A percentile compares a stretch with the other conserved stretches of the same genome.
Evolutionary conservation across 2,329 filamentous ascomycete genomes (phyloP).

Genomic region (Cladophialophora immunda): DNA sequence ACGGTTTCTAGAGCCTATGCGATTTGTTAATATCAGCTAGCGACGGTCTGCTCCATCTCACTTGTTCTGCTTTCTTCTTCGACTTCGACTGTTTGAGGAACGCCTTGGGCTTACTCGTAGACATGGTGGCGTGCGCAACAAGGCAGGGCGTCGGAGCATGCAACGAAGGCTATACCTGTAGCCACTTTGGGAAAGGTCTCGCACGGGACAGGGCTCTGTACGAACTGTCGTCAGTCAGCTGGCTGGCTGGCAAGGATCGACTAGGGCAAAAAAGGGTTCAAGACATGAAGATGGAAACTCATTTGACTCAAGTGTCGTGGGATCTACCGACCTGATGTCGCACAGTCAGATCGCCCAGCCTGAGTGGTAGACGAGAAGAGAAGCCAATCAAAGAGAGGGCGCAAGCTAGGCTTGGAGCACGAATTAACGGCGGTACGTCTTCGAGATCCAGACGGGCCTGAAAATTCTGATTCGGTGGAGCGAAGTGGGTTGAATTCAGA

Average conservation of each 20-base stretch:
- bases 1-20: slow-evolving; percentile 65
- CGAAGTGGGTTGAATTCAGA: neutral
- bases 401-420: neutral
- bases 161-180: neutral
- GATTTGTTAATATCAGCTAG: slow-evolving; percentile 25
- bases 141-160: neutral
- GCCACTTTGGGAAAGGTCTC: neutral
- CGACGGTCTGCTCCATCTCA: slow-evolving; percentile 36
- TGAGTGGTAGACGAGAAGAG: slow-evolving; percentile 3
- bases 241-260: neutral
- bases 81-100: slow-evolving; percentile 40
- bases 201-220: neutral
- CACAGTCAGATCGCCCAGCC: neutral
- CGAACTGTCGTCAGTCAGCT: neutral
- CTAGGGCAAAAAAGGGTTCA: neutral
- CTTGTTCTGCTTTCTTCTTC: slow-evolving; percentile 48
- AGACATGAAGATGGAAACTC: neutral
- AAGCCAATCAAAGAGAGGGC: slow-evolving; percentile 7
- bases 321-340: neutral
- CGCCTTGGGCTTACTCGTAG: slow-evolving; percentile 41
- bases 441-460: neutral
- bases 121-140: slow-evolving; percentile 24
- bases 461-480: slow-evolving; percentile 5
- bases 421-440: neutral
- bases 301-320: neutral